Evolutionary conservation across 148 eudicot genomes (phyloP).

Genomic region (Diospyros kaki): DNA sequence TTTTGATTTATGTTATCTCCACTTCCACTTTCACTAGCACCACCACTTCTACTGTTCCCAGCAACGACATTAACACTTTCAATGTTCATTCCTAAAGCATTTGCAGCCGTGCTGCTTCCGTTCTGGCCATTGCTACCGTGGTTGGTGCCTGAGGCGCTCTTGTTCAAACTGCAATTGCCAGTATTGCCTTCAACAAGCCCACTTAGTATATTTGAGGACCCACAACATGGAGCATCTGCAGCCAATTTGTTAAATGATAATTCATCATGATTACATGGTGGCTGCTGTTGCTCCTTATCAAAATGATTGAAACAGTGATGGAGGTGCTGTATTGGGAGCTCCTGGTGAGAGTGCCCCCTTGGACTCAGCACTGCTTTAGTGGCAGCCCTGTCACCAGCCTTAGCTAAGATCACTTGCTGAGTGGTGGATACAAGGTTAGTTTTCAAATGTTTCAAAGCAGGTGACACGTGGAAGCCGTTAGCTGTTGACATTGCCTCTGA

Average conservation of each 20-base stretch:
- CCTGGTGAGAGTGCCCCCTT: no score
- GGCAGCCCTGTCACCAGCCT: no score
- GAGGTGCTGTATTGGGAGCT: no score
- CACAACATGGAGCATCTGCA: conserved; percentile 28
- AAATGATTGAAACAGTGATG: no score
- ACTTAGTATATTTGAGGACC: conserved; percentile 29
- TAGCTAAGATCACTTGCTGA: no score
- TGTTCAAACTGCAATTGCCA: conserved; percentile 35
- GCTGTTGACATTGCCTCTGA: no score
- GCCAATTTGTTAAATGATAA: conserved; percentile 24
- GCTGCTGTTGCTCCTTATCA: no score
- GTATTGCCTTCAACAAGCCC: conserved; percentile 38
- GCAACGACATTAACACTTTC: conserved; percentile 39
- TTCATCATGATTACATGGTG: conserved; percentile 20
- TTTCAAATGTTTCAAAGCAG: no score
- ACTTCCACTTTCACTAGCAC: conserved; percentile 37
- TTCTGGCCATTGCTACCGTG: conserved; percentile 8
- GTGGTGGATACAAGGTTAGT: no score
- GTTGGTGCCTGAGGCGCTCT: no score
- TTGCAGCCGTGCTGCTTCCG: conserved; percentile 34
- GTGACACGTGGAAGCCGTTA: no score
- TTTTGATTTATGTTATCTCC: conserved; percentile 35
- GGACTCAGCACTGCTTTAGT: no score
- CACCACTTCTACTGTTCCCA: conserved; percentile 27
- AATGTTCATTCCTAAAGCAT: conserved; percentile 36